Conservation (phyloP, 305 asterid genomes). For the Ajuga reptans region DNA sequence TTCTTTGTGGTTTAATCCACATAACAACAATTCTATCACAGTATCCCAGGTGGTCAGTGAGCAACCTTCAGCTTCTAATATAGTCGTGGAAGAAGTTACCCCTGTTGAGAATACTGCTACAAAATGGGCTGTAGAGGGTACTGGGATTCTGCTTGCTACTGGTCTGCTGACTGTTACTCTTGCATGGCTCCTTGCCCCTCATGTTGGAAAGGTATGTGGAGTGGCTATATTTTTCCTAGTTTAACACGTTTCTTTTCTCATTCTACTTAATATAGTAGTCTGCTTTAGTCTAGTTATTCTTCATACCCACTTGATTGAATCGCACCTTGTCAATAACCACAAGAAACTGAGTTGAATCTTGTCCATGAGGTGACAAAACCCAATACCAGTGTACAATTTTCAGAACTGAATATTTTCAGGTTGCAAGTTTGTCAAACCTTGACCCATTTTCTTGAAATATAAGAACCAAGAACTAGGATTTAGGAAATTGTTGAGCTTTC, state of each 20-base stretch:
- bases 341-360: background rate
- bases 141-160: constrained; percentile 82
- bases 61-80: constrained; percentile 44
- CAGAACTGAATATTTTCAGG: background rate
- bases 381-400: background rate
- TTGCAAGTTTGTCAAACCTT: background rate
- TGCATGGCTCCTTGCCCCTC: constrained; percentile 91
- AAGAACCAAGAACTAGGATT: background rate
- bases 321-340: background rate
- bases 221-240: constrained; percentile 1
- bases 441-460: background rate
- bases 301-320: background rate
- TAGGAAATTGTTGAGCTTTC: background rate
- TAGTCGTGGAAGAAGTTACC: constrained; percentile 44
- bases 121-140: constrained; percentile 83
- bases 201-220: constrained; percentile 72
- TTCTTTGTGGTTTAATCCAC: constrained; percentile 77
- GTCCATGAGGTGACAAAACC: background rate
- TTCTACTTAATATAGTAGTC: background rate
- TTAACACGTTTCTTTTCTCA: background rate
- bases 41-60: constrained; percentile 49
- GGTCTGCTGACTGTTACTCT: constrained; percentile 87
- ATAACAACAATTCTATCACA: constrained; percentile 36
- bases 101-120: constrained; percentile 61
- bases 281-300: background rate